Evolutionary conservation across 2,329 filamentous ascomycete species (phyloP), one percentile per base, ranked within the genome.

Genomic region (Ophiocordyceps camponoti-leonardi): DNA sequence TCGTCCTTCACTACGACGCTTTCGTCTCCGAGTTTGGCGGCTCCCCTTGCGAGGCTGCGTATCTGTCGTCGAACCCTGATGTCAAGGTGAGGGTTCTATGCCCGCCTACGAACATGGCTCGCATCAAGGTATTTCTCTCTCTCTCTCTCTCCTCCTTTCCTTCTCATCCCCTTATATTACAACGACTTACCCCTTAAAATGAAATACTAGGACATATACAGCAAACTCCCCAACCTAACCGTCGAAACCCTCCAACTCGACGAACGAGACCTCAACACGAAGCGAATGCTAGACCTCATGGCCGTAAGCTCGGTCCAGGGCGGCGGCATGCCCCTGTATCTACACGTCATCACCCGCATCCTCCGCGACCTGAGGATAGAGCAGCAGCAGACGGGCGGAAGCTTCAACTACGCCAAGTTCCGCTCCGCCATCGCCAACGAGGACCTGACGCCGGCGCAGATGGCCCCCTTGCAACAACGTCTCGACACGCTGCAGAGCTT

Each of bases 1-100:
- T 83, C 0, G 71, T 83, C 0, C 82, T 83, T 43, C 77, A 83
- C 49, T 83, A 79, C 47, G 76, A 80, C 50, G 68, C 67, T 0
- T 75, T 73, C 49, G 64, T 67, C 12, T 72, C 67, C 0, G 67
- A 72, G 41, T 52, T 56, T 0, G 59, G 65, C 1, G 70, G 70
- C 13, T 63, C 62, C 0, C 68, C 76, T 1, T 79, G 77, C 46
- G 79, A 83, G 54, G 77, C 72, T 0, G 75, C 77, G 0, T 76
- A 68, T 49, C 57, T 83, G 3, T 63, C 69, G 0, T 68, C 67
- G 0, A 52, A 64, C 22, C 46, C 51, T 0, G 55, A 60, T 1
- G 60, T 77, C 19, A 58, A 62, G 0, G 73, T 78, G 1, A 61
- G 68, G 3, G 69, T 79, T 0, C 56, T 79, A 0, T 76, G 74